Base-by-base conservation (phyloP, 2,329 filamentous ascomycete genomes). In the Hymenoscyphus fraxineus region DNA sequence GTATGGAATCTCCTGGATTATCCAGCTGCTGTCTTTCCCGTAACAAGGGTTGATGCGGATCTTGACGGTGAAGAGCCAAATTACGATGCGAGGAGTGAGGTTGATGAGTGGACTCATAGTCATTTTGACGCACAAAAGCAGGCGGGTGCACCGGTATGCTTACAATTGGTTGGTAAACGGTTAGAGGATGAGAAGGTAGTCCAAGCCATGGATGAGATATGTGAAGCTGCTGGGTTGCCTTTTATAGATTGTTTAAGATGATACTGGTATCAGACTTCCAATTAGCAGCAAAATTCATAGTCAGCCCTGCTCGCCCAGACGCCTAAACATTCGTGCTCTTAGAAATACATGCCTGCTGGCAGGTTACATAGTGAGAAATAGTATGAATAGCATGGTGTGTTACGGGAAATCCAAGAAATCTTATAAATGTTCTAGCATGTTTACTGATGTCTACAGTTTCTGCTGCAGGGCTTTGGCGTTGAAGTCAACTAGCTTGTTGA, bases 51-150 rank as follows among this genome's bases (percentile, higher is more conserved):
- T 19, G 62, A 66, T 31, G 59, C 51, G 5, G 58, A 47, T 16
- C 55, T 68, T 13, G 65, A 69, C 47, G 15, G 56, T 7, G 35
- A 22, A 19, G 66, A 69, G 2, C 16, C 19, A 6, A 59, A 59
- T 13, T 69, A 65, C 32, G 47, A 61, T 7, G 60, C 66, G 9
- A 60, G 38, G 38, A 67, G 62, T 58, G 60, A 63, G 9, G 44
- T 65, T 2, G 67, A 69, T 32, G 31, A 64, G 31, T 32, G 31
- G 31, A 51, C 65, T 44, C 59, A 64, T n/a, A 61, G 47, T 9
- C 61, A 63, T 38, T 67, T 76, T 57, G 60, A 67, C 5, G 73
- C 75, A 1, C 70, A 72, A 61, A 66, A 69, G 16, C 77, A 75
- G 41, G 60, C 44, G 4, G 66, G 59, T 35, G 62, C 64, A 6